These are phyloP conservation scores for Aegilops sharonensis DNA, from an alignment of 176 grass and related monocot species.

Conservation along the genomic window DNA sequence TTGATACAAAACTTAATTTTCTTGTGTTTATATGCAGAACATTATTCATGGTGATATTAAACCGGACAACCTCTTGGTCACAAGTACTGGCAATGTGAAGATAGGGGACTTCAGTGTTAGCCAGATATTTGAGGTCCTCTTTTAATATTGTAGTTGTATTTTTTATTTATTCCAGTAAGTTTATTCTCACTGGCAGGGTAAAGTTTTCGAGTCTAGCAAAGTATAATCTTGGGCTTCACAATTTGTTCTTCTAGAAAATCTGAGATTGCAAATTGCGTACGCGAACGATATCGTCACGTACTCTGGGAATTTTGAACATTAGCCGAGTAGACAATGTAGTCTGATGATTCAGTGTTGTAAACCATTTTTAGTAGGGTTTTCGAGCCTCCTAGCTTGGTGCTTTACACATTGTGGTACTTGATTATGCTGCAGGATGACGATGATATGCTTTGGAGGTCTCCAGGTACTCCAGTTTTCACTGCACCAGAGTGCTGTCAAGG, in stretches of 20 bases:
- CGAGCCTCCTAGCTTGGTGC: not conserved
- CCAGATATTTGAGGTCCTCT: conserved; percentile 79
- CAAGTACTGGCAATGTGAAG: conserved; percentile 65
- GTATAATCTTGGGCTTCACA: not conserved
- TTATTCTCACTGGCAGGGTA: not conserved
- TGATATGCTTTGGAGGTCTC: conserved; percentile 77
- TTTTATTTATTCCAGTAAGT: conserved; percentile 16
- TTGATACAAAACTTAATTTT: conserved; percentile 2
- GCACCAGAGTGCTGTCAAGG: conserved; percentile 94
- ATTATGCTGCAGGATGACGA: conserved; percentile 71
- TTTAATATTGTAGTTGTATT: conserved; percentile 5
- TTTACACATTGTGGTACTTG: conserved; percentile 8
- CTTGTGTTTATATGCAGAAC: conserved; percentile 46
- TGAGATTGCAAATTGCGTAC: not conserved
- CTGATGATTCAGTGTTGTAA: conserved; percentile 17
- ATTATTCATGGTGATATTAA: conserved; percentile 93
- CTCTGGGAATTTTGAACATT: conserved; percentile 9
- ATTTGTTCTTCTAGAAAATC: not conserved
- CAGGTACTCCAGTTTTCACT: conserved; percentile 88
- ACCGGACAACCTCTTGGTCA: conserved; percentile 90
- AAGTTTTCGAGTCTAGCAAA: not conserved
- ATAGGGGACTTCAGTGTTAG: conserved; percentile 96
- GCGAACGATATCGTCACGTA: not conserved
- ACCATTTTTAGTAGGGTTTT: not conserved
- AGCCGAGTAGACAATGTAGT: not conserved